These are phyloP conservation scores for Fusarium sp. DNA, from an alignment of 2,329 filamentous ascomycete genomes.

Conservation along the genomic window DNA sequence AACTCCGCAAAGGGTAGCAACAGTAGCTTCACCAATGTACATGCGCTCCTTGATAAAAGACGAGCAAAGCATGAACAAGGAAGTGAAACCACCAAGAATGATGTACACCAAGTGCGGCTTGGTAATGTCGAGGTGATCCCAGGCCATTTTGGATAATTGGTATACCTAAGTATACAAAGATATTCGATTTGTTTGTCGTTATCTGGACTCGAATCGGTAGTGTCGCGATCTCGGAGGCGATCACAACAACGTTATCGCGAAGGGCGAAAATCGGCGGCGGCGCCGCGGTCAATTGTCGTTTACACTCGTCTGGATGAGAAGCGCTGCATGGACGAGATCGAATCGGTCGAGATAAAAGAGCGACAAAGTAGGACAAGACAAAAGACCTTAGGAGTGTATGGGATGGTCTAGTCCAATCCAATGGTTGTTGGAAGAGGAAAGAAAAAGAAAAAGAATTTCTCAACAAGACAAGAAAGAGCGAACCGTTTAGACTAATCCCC, in stretches of 20 bases:
- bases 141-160: constrained; percentile 68
- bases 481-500: constrained; percentile 20
- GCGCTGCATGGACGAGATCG: constrained; percentile 12
- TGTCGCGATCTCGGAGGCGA: constrained; percentile 33
- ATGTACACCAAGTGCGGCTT: constrained; percentile 98
- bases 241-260: constrained; percentile 29
- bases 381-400: constrained; percentile 3
- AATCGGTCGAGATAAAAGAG: constrained; percentile 1
- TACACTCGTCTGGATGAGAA: constrained; percentile 17
- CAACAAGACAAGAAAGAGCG: constrained; percentile 25
- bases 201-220: constrained; percentile 13
- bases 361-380: constrained; percentile 1
- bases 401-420: constrained; percentile 13
- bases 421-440: constrained; percentile 7
- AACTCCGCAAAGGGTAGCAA: constrained; percentile 88
- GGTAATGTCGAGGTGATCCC: constrained; percentile 86
- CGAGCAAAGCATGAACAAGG: constrained; percentile 97
- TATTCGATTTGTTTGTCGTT: constrained; percentile 21
- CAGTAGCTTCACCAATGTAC: constrained; percentile 98
- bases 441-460: constrained; percentile 24
- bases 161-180: constrained; percentile 14
- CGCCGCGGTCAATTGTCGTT: constrained; percentile 41
- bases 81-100: constrained; percentile 97
- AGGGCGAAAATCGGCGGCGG: constrained; percentile 33
- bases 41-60: constrained; percentile 98